Base-by-base conservation (phyloP, 2,329 filamentous ascomycete genomes). In the Calonectria crousiana region DNA sequence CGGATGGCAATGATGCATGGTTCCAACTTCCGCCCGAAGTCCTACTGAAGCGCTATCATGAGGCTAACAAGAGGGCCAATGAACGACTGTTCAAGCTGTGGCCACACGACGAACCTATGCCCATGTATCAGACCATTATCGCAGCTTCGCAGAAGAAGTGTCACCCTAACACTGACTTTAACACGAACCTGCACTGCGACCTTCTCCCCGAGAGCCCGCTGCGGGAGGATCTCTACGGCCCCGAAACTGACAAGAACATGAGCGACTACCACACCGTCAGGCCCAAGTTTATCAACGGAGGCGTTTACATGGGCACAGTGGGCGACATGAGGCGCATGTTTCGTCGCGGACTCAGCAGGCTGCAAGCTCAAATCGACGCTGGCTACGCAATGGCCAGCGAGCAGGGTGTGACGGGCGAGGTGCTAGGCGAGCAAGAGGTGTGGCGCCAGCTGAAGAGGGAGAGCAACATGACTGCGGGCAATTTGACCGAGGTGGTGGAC, bases 221-320 rank as follows among this genome's bases (percentile, higher is more conserved):
- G 1, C 67, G 78, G 0, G 26, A 64, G 26, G 78, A 80, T 11
- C 69, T 80, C 0, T 81, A 79, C 38, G 78, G 78, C 6, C 51
- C 68, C 0, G 64, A 71, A 0, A 81, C 78, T 0, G 78, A 81
- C n/a, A 67, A n/a, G 6, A 67, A 67, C 36, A 11, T 20, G 23
- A 13, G 4, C 14, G 13, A 23, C 26, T 0, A 41, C 10, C 70
- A 75, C n/a, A 56, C 78, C 2, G 30, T 75, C 0, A 76, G 81
- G 6, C 81, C 80, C 0, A 73, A 73, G 3, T 83, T 68, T 58
- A 75, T 82, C 16, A 83, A 83, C 44, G 81, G 80, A 32, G 82
- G 82, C 1, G 75, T 66, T 11, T 74, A 82, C 69, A 78, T 83
- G 1, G 82, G 80, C 4, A 74, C 77, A 0, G 78, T 78, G 0